Percentiles rank a stretch among this genome's conserved stretches.
Conservation (phyloP, 1,139 yeast genomes). For the Protomyces macrosporus region DNA sequence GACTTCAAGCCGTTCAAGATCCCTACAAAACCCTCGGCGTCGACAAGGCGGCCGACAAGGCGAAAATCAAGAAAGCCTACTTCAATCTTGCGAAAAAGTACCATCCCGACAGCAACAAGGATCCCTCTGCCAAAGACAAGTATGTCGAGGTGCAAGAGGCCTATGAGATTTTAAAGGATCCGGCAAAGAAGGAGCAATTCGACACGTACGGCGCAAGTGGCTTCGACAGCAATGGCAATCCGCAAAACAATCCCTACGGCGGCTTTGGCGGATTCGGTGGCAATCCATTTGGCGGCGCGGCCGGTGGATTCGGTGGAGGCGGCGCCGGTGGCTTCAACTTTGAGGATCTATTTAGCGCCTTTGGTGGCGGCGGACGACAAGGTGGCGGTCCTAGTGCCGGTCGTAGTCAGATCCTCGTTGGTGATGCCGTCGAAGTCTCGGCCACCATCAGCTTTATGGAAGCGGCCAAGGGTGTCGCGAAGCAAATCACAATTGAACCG, state of each 20-base stretch:
- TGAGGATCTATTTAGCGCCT: slow-evolving; percentile 84
- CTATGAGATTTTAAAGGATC: slow-evolving; percentile 83
- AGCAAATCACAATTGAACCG: slow-evolving; percentile 64
- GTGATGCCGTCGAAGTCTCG: slow-evolving; percentile 77
- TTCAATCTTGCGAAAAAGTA: slow-evolving; percentile 78
- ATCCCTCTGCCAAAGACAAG: slow-evolving; percentile 74
- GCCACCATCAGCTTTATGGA: slow-evolving; percentile 76
- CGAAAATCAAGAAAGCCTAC: slow-evolving; percentile 89
- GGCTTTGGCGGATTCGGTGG: slow-evolving; percentile 36
- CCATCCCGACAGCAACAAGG: slow-evolving; percentile 96
- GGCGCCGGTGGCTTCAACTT: slow-evolving; percentile 52
- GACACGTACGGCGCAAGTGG: slow-evolving; percentile 90
- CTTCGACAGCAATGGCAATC: slow-evolving; percentile 54
- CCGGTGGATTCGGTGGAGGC: slow-evolving; percentile 33
- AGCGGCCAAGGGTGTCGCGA: slow-evolving; percentile 71
- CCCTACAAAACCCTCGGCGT: slow-evolving; percentile 86
- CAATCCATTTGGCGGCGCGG: slow-evolving; percentile 40
- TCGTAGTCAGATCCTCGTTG: slow-evolving; percentile 48
- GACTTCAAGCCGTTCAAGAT: slow-evolving; percentile 45
- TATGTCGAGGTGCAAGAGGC: slow-evolving; percentile 94
- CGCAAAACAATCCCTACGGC: slow-evolving; percentile 36
- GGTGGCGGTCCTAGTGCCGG: slow-evolving; percentile 39
- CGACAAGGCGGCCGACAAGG: slow-evolving; percentile 60
- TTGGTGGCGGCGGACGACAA: slow-evolving; percentile 51
- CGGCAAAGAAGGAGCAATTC: slow-evolving; percentile 77